These are phyloP conservation scores for Fonsecaea erecta DNA, from an alignment of 2,329 filamentous ascomycete genomes.

Conservation along the genomic window DNA sequence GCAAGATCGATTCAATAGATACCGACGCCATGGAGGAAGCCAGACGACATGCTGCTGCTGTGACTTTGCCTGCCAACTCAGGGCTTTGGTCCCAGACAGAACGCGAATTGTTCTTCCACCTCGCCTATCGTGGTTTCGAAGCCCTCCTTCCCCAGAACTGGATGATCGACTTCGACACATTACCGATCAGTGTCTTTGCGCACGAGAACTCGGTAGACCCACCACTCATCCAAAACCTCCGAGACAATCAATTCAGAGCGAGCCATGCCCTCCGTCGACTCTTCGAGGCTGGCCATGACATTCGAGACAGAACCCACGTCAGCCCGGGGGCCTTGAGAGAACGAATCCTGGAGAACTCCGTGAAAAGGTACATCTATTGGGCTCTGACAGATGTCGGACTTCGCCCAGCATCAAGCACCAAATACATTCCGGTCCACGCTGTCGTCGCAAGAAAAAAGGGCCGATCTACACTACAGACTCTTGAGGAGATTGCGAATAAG, in stretches of 20 bases:
- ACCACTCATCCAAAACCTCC: slow-evolving; percentile 52
- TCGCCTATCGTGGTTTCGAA: slow-evolving; percentile 61
- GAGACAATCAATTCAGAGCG: slow-evolving; percentile 54
- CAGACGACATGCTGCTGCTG: slow-evolving; percentile 43
- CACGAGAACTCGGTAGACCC: slow-evolving; percentile 42
- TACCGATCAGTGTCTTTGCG: slow-evolving; percentile 60
- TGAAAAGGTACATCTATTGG: slow-evolving; percentile 59
- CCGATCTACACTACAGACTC: slow-evolving; percentile 47
- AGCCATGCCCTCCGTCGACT: slow-evolving; percentile 57
- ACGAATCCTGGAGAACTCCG: slow-evolving; percentile 37
- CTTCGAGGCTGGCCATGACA: slow-evolving; percentile 56
- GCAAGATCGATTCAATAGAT: slow-evolving; percentile 23
- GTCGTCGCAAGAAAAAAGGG: slow-evolving; percentile 49
- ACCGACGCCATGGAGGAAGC: slow-evolving; percentile 38
- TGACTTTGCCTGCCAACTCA: slow-evolving; percentile 45
- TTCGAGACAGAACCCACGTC: slow-evolving; percentile 55
- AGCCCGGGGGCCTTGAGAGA: slow-evolving; percentile 39
- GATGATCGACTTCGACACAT: slow-evolving; percentile 58
- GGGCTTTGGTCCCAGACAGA: slow-evolving; percentile 59
- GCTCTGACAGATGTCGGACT: slow-evolving; percentile 54
- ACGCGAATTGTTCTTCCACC: slow-evolving; percentile 57
- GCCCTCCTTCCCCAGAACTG: slow-evolving; percentile 59
- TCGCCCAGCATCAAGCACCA: slow-evolving; percentile 44
- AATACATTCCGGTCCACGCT: slow-evolving; percentile 52
- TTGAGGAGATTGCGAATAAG: slow-evolving; percentile 50